phyloP scores from a whole-genome alignment of 306 rosid genomes.

The Cucumis cinereus region DNA sequence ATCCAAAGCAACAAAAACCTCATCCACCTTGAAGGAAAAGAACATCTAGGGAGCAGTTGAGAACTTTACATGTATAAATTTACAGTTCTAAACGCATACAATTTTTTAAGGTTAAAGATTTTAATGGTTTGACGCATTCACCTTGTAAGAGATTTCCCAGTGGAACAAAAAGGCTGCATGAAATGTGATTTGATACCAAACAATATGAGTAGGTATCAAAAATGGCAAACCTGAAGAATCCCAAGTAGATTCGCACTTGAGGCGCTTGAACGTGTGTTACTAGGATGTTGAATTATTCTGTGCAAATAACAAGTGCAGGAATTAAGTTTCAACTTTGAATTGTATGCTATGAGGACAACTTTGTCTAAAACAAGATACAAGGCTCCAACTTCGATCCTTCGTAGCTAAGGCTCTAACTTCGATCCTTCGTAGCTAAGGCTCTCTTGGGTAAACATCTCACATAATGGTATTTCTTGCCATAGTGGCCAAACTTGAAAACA shows the following conservation, averaged over 20 bases:
- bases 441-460: neutral
- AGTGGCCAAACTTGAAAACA: neutral
- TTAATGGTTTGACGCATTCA: neutral
- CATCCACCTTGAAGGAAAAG: neutral
- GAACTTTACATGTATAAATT: neutral
- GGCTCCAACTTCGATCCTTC: neutral
- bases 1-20: neutral
- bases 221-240: neutral
- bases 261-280: slow-evolving; percentile 2
- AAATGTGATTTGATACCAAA: neutral
- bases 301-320: slow-evolving; percentile 18
- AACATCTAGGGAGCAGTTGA: neutral
- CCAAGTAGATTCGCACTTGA: neutral
- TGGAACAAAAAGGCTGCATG: no score
- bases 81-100: neutral
- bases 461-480: neutral
- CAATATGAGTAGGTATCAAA: neutral
- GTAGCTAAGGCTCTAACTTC: neutral
- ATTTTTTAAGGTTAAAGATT: neutral
- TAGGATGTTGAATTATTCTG: slow-evolving; percentile 45
- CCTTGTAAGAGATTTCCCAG: neutral
- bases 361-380: neutral
- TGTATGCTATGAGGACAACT: neutral
- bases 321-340: neutral
- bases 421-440: neutral